Percentiles rank a stretch among this genome's conserved stretches.
These are phyloP conservation scores for Athelia sp. DNA, from an alignment of 1,284 basidiomycete genomes.

Conservation along the genomic window DNA sequence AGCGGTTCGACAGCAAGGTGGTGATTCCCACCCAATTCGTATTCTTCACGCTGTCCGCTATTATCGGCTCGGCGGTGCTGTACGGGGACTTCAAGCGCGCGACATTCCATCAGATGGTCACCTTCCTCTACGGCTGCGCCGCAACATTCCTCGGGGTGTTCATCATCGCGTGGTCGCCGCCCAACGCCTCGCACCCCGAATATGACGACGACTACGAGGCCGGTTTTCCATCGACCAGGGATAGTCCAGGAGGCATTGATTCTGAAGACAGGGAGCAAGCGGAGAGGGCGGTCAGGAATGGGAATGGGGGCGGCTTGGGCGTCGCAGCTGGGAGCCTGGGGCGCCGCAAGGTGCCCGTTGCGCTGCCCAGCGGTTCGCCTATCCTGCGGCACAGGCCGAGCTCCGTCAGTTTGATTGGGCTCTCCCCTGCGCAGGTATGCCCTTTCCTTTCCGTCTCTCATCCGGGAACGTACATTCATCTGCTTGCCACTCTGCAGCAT, in stretches of 20 bases:
- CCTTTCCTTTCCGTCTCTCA: neutral
- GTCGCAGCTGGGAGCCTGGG: slow-evolving; percentile 26
- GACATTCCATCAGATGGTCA: slow-evolving; percentile 77
- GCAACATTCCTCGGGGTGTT: slow-evolving; percentile 87
- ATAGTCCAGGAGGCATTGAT: slow-evolving; percentile 26
- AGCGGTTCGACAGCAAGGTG: slow-evolving; percentile 86
- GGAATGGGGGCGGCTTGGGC: slow-evolving; percentile 25
- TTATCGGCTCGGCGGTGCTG: slow-evolving; percentile 88
- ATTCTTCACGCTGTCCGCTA: slow-evolving; percentile 82
- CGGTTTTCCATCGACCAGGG: slow-evolving; percentile 24
- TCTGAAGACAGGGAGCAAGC: slow-evolving; percentile 22
- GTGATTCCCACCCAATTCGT: slow-evolving; percentile 96
- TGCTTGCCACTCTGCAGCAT: slow-evolving; percentile 31
- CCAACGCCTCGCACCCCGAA: slow-evolving; percentile 16
- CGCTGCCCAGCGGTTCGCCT: slow-evolving; percentile 31
- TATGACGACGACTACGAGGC: slow-evolving; percentile 18
- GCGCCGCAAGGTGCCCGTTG: slow-evolving; percentile 30
- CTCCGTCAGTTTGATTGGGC: slow-evolving; percentile 53
- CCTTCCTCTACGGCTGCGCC: slow-evolving; percentile 81
- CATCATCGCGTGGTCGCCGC: slow-evolving; percentile 61
- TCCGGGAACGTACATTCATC: no score
- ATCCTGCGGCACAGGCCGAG: slow-evolving; percentile 47
- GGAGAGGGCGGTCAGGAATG: slow-evolving; percentile 24
- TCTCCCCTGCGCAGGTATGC: slow-evolving; percentile 68
- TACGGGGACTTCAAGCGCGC: slow-evolving; percentile 89